Conservation (phyloP, 179 eudicot species). For the Pouteria campechiana region DNA sequence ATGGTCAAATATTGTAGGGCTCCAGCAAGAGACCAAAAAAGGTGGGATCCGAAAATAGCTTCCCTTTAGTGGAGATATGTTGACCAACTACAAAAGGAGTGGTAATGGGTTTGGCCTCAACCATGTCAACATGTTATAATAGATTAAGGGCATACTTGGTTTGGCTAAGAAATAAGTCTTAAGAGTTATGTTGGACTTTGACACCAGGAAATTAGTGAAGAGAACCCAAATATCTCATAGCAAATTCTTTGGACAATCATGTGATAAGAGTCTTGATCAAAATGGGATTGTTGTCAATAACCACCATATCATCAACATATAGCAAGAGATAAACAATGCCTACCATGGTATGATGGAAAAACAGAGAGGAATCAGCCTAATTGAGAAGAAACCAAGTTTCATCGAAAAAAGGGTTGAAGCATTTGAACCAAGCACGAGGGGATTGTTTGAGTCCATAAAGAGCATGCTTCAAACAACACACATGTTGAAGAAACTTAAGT, state of each 20-base stretch:
- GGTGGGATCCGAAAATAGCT: no score
- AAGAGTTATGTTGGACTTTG: neutral
- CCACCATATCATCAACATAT: no score
- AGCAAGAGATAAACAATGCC: neutral
- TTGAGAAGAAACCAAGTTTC: neutral
- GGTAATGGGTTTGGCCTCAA: no score
- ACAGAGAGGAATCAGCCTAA: neutral
- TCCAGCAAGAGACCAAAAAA: no score
- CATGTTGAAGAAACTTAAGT: neutral
- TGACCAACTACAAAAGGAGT: no score
- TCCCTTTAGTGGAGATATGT: no score
- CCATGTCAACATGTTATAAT: no score
- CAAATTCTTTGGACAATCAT: no score
- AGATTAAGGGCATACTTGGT: no score
- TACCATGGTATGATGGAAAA: neutral
- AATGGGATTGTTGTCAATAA: neutral
- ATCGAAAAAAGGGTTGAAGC: neutral
- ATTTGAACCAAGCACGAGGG: slow-evolving; percentile 1
- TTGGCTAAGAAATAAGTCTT: no score
- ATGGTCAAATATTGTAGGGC: no score
- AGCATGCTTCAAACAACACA: neutral
- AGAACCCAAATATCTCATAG: neutral
- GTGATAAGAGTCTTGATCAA: no score
- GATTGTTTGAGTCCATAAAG: slow-evolving; percentile 1
- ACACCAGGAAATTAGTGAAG: neutral